Conservation (phyloP, 208 protist genomes). For the Porcisia deanei region DNA sequence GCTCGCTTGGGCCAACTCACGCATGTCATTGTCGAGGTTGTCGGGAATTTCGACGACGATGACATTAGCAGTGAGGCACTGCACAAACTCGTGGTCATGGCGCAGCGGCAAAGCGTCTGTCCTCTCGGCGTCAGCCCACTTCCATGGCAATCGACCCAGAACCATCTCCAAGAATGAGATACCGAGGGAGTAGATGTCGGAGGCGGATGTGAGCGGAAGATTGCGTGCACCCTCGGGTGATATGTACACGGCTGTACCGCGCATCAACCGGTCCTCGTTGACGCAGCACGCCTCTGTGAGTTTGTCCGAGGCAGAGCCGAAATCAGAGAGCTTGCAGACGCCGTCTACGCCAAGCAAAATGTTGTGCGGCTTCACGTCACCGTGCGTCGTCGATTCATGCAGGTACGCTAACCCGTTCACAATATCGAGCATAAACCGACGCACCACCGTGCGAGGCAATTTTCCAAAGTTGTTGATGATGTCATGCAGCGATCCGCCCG, state of each 20-base stretch:
- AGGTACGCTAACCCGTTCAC: slow-evolving; percentile 77
- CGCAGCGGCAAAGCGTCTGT: slow-evolving; percentile 36
- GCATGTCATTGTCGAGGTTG: slow-evolving; percentile 49
- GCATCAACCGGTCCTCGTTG: slow-evolving; percentile 53
- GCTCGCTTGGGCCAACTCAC: slow-evolving; percentile 49
- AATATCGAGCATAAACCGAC: slow-evolving; percentile 79
- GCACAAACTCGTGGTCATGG: slow-evolving; percentile 61
- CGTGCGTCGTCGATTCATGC: slow-evolving; percentile 76
- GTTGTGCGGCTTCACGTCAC: slow-evolving; percentile 90
- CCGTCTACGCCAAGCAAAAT: slow-evolving; percentile 80
- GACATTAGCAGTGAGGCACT: slow-evolving; percentile 48
- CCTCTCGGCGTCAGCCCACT: slow-evolving; percentile 43
- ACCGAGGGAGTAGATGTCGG: slow-evolving; percentile 85
- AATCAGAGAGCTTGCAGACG: slow-evolving; percentile 87
- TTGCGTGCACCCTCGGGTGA: slow-evolving; percentile 77
- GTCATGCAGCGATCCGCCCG: slow-evolving; percentile 72
- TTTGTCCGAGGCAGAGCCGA: slow-evolving; percentile 73
- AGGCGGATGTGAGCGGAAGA: slow-evolving; percentile 49
- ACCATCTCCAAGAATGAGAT: slow-evolving; percentile 82
- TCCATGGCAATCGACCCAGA: slow-evolving; percentile 71
- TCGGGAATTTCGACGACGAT: slow-evolving; percentile 65
- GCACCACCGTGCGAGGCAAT: slow-evolving; percentile 49
- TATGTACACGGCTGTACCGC: slow-evolving; percentile 85
- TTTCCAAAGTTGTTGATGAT: slow-evolving; percentile 77
- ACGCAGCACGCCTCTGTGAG: slow-evolving; percentile 30